Evolutionary conservation across 2,329 filamentous ascomycete species (phyloP).

Genomic region (Neodidymelliopsis sp.): DNA sequence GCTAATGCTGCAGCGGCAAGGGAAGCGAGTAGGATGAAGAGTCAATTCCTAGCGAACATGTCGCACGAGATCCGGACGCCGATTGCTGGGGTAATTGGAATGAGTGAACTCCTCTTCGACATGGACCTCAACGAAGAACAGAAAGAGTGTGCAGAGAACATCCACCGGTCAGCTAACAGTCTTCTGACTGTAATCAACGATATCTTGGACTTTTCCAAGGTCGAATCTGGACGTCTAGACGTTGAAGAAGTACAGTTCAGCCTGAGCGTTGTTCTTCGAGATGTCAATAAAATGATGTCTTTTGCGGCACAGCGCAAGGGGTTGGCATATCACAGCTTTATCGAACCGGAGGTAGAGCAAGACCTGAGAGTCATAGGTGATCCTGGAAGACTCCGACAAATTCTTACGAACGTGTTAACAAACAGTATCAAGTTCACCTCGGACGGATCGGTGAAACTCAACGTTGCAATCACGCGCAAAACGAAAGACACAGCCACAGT

Average conservation of each 20-base stretch:
- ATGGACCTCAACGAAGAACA: slow-evolving; percentile 74
- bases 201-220: slow-evolving; percentile 88
- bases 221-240: slow-evolving; percentile 78
- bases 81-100: slow-evolving; percentile 81
- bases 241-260: slow-evolving; percentile 84
- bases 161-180: slow-evolving; percentile 80
- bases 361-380: slow-evolving; percentile 86
- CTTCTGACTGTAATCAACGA: slow-evolving; percentile 89
- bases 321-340: slow-evolving; percentile 72
- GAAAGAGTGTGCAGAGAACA: slow-evolving; percentile 77
- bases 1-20: slow-evolving; percentile 81
- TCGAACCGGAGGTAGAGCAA: slow-evolving; percentile 67
- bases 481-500: slow-evolving; percentile 70
- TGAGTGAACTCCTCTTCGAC: slow-evolving; percentile 77
- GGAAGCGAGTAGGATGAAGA: slow-evolving; percentile 81
- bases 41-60: slow-evolving; percentile 82
- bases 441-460: slow-evolving; percentile 60
- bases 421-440: slow-evolving; percentile 53
- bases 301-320: slow-evolving; percentile 85
- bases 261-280: slow-evolving; percentile 74
- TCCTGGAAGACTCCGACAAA: slow-evolving; percentile 82
- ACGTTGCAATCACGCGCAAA: slow-evolving; percentile 69
- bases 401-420: slow-evolving; percentile 79
- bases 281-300: slow-evolving; percentile 86
- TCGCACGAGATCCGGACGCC: slow-evolving; percentile 81